Base-by-base conservation (phyloP, 352 stramenopile species). In the Globisporangium abappressorium region DNA sequence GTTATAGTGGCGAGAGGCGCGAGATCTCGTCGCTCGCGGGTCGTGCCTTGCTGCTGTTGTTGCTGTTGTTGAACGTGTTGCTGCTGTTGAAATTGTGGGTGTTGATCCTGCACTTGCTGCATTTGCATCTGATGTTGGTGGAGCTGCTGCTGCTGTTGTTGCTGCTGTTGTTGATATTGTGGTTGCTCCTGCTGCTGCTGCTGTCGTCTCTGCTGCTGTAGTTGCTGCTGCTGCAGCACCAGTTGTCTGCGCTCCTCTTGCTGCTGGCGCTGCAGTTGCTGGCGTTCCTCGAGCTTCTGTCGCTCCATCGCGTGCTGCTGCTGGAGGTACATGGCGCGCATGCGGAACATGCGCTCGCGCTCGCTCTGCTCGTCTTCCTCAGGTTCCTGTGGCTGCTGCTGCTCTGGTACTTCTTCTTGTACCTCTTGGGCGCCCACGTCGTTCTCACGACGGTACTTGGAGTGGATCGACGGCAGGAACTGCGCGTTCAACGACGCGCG, bases 381-480 rank as follows among this genome's bases (percentile, higher is more conserved):
- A 9, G 59, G 51, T 14, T 60, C 8, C 20, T 34, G n/a, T 9
- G 59, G 9, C 20, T 87, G 76, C 26, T 81, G 79, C 18, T 72
- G 66, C 38, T 82, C 74, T 11, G 70, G 56, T 69, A 65, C 14
- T 72, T 41, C 33, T 78, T 69, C 3, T 68, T 70, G 22, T 84
- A 69, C n/a, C 9, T 80, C 71, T 41, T 78, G 66, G 33, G 68
- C 69, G 57, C 71, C 60, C 26, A 22, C 30, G 12, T 36, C n/a
- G 28, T 12, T 28, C 30, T 41, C 30, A n/a, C 60, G 65, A 28
- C 54, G 66, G 20, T 67, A 54, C n/a, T 68, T 47, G n/a, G 41
- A 41, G 22, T 49, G n/a, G 22, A 41, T 58, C 5, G 60, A 34
- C 30, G 60, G 60, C n/a, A 65, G 60, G 7, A 65, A 58, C 46